phyloP scores from a whole-genome alignment of 2,329 filamentous ascomycete species.

The Sclerotinia borealis region DNA sequence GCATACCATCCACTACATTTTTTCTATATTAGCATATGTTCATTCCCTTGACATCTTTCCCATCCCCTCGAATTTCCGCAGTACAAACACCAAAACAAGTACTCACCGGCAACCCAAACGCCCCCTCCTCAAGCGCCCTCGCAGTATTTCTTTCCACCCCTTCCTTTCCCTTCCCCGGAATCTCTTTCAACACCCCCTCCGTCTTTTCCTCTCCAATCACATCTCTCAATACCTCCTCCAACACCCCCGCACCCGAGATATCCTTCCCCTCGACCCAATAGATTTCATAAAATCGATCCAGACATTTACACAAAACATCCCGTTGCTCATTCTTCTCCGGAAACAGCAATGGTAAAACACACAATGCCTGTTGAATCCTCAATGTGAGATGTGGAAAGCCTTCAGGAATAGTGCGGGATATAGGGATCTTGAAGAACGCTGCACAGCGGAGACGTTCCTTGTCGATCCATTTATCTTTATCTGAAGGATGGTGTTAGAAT shows the following conservation, averaged over 20 bases:
- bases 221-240: neutral
- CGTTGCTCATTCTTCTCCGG: neutral
- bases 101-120: neutral
- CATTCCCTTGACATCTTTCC: neutral
- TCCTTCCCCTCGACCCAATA: neutral
- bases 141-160: neutral
- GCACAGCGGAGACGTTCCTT: slow-evolving; percentile 49
- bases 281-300: neutral
- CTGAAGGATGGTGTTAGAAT: slow-evolving; percentile 29
- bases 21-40: neutral
- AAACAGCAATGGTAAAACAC: neutral
- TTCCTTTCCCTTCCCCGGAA: neutral
- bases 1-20: neutral
- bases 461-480: slow-evolving; percentile 54
- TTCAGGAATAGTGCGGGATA: neutral
- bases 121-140: neutral
- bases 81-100: neutral
- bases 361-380: neutral
- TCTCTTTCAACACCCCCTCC: neutral
- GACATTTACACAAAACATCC: neutral
- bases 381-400: neutral
- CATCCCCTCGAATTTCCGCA: too few species aligned
- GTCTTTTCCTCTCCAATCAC: neutral
- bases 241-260: neutral
- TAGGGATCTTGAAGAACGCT: slow-evolving; percentile 7